Evolutionary conservation across 768 basidiomycete genomes (phyloP), one percentile per base, ranked within the genome.

Genomic region (Serendipita sp.): DNA sequence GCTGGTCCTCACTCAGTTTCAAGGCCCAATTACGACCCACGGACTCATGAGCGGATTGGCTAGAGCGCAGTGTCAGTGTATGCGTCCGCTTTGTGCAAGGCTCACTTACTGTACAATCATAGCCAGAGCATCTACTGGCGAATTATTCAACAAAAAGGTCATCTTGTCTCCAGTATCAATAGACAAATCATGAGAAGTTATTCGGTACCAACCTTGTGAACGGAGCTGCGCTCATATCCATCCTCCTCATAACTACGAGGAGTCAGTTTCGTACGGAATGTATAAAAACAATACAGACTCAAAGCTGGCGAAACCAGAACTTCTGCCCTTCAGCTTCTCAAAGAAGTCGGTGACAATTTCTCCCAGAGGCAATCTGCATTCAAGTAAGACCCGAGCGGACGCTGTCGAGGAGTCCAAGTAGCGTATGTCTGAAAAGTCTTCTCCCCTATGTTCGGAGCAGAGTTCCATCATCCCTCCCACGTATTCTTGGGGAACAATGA

Each of bases 311-410:
- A 88, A 93, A 7, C 91, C 93, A 10, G 88, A 92, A 71, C 88
- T 90, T 63, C 92, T 82, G 70, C 91, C 87, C 75, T 99, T 99
- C 64, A 99, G 80, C 71, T 89, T 84, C 72, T 94, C 89, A 72
- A 96, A 98, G 73, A 99, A 98, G 74, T 92, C 85, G 1, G 89
- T 91, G 2, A 98, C 92, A 64, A 98, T 89, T 74, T 95, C 92
- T 70, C 86, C 86, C 68, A 98, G 76, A 24, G 95, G 95, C n/a
- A 98, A 72, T 1, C 78, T 80, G 70, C 90, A 94, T 11, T 83
- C 87, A 68, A 98, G 75, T 63, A 95, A 88, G 45, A 89, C 81
- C 30, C 92, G 84, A 5, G 86, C 76, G 16, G 84, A 81, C 24
- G 24, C 56, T 2, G 65, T 60, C 2, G 75, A 73, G n/a, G 75